These are phyloP conservation scores for Endocalyx cinctus DNA, from an alignment of 2,329 filamentous ascomycete species.

Conservation along the genomic window DNA sequence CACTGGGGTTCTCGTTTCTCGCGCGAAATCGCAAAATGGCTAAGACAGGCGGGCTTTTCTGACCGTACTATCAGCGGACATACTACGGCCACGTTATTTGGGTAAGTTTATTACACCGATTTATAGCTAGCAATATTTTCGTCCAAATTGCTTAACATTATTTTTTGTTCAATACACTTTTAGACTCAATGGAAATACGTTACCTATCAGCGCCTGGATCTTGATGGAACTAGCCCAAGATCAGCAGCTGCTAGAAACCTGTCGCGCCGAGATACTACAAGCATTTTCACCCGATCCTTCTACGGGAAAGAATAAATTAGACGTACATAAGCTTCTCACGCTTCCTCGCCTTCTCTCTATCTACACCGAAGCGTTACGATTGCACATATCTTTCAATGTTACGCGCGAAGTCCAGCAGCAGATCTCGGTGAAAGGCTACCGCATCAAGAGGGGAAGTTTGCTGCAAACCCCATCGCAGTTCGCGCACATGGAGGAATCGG, in stretches of 20 bases:
- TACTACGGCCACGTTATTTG: conserved; percentile 7
- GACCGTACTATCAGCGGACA: conserved; percentile 1
- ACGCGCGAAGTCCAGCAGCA: conserved; percentile 10
- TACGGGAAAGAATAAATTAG: conserved; percentile 5
- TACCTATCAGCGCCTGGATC: conserved; percentile 24
- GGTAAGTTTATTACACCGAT: neutral
- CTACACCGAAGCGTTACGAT: conserved; percentile 16
- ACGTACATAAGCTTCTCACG: conserved; percentile 8
- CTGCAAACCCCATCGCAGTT: conserved; percentile 13
- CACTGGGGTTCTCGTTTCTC: conserved; percentile 19
- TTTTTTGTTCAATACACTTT: neutral
- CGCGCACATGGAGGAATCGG: conserved; percentile 10
- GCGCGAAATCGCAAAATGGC: conserved; percentile 16
- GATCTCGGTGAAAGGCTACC: conserved; percentile 10
- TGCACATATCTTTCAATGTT: conserved; percentile 15
- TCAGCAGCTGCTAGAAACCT: conserved; percentile 9
- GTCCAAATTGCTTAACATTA: neutral
- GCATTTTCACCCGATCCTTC: conserved; percentile 6
- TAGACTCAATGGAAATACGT: conserved; percentile 23
- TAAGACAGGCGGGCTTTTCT: conserved; percentile 12
- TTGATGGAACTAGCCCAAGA: conserved; percentile 25
- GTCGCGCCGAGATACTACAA: conserved; percentile 16
- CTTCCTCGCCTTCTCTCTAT: conserved; percentile 18
- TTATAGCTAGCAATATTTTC: too few relatives aligned
- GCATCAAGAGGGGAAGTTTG: conserved; percentile 7